These are phyloP conservation scores for Lomentospora prolificans DNA, from an alignment of 2,329 filamentous ascomycete genomes.

Conservation along the genomic window DNA sequence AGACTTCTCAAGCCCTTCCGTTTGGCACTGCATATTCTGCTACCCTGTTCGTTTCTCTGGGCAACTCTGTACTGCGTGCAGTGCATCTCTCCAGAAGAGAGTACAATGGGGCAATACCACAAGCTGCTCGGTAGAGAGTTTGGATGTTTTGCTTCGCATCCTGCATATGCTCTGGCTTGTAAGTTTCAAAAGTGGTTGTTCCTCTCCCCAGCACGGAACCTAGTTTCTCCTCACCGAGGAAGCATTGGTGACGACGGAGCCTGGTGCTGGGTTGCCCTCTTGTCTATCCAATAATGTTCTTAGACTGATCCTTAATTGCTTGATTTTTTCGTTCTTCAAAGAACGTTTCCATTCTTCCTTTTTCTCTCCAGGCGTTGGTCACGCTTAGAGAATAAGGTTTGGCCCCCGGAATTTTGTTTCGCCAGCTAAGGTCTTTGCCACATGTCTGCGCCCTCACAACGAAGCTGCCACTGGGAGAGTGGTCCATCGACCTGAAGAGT, in stretches of 20 bases:
- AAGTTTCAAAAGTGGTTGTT: not conserved
- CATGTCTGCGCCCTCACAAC: not conserved
- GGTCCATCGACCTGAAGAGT: too few relatives aligned
- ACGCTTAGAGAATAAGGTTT: not conserved
- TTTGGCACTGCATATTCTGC: not conserved
- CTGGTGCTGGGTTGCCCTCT: too few relatives aligned
- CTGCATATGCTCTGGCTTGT: not conserved
- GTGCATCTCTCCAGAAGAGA: not conserved
- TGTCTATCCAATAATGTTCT: not conserved
- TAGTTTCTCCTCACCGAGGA: not conserved
- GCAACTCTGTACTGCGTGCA: not conserved
- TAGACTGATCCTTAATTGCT: not conserved
- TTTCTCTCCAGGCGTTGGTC: not conserved
- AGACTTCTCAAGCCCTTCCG: not conserved
- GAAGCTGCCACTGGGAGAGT: too few relatives aligned
- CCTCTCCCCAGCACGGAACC: not conserved
- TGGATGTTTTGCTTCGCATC: not conserved
- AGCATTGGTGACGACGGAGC: not conserved
- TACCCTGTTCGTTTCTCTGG: constrained; percentile 1
- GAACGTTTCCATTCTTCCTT: not conserved
- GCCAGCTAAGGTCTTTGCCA: not conserved
- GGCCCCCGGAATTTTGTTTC: not conserved
- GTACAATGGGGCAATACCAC: not conserved
- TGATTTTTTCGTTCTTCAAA: not conserved
- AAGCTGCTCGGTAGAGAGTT: not conserved